Evolutionary conservation across 257 asterid genomes (phyloP).

Genomic region (Forsythia suspensa): DNA sequence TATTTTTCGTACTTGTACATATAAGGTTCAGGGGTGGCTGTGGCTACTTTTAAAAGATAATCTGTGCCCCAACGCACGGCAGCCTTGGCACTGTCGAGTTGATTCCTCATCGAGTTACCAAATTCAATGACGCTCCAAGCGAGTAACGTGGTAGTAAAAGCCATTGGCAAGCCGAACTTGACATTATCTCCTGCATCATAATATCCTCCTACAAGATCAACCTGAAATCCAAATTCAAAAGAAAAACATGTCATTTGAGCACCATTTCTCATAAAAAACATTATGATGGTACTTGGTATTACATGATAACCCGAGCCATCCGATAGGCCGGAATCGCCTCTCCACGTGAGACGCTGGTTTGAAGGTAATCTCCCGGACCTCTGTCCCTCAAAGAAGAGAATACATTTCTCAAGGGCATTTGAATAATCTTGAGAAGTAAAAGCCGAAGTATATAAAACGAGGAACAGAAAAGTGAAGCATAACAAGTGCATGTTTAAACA

Average conservation of each 20-base stretch:
- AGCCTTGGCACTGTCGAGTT: slow-evolving; percentile 47
- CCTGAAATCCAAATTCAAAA: slow-evolving; percentile 33
- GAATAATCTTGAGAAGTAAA: slow-evolving; percentile 61
- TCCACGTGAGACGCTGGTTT: slow-evolving; percentile 57
- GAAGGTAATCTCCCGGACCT: slow-evolving; percentile 75
- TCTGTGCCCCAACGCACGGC: slow-evolving; percentile 83
- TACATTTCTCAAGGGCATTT: slow-evolving; percentile 64
- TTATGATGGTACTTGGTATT: neutral
- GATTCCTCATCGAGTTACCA: slow-evolving; percentile 53
- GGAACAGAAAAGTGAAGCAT: slow-evolving; percentile 20
- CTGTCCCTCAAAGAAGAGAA: slow-evolving; percentile 80
- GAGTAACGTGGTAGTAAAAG: slow-evolving; percentile 74
- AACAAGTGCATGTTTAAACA: slow-evolving; percentile 22
- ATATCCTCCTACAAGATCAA: slow-evolving; percentile 79
- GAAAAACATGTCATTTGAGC: neutral
- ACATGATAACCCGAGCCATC: slow-evolving; percentile 77
- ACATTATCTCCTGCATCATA: slow-evolving; percentile 90
- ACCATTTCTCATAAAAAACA: neutral
- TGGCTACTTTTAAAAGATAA: slow-evolving; percentile 86
- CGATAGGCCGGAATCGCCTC: slow-evolving; percentile 64
- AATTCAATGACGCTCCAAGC: slow-evolving; percentile 86
- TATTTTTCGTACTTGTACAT: slow-evolving; percentile 54
- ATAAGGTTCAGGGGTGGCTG: slow-evolving; percentile 59
- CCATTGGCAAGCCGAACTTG: slow-evolving; percentile 88
- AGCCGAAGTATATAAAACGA: slow-evolving; percentile 39